Evolutionary conservation across 139 green algal genomes (phyloP).

Genomic region (Desmodesmus armatus): DNA sequence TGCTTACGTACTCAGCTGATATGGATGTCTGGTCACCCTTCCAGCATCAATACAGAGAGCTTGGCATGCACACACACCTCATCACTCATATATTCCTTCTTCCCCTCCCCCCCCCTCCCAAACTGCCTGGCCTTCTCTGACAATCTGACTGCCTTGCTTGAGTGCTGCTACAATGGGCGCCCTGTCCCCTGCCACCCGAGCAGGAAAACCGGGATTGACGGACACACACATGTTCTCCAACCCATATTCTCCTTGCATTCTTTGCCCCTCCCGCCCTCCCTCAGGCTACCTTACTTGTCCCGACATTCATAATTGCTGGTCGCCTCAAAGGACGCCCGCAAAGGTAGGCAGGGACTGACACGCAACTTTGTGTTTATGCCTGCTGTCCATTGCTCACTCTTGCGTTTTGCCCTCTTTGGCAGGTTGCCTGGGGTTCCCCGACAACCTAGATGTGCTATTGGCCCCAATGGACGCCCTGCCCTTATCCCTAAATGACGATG

Average conservation of each 20-base stretch:
- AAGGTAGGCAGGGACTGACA: neutral
- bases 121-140: too few species aligned
- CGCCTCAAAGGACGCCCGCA: neutral
- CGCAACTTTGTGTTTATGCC: neutral
- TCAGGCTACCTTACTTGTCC: neutral
- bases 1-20: neutral
- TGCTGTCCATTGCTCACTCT: slow-evolving; percentile 13
- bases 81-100: too few species aligned
- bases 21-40: neutral
- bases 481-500: slow-evolving; percentile 42
- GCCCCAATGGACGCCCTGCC: slow-evolving; percentile 68
- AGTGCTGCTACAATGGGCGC: too few species aligned
- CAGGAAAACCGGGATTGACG: too few species aligned
- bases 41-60: neutral
- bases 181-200: too few species aligned
- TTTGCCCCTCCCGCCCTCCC: too few species aligned
- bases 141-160: too few species aligned
- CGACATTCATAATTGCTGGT: neutral
- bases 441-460: slow-evolving; percentile 61
- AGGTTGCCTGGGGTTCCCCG: slow-evolving; percentile 49
- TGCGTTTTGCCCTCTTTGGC: too few species aligned
- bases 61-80: neutral
- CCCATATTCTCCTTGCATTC: too few species aligned
- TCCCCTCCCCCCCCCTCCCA: too few species aligned
- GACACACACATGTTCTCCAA: too few species aligned